A percentile compares a stretch with the other conserved stretches of the same genome.
These are phyloP conservation scores for Dactylonectria macrodidyma DNA, from an alignment of 2,329 filamentous ascomycete species.

Conservation along the genomic window DNA sequence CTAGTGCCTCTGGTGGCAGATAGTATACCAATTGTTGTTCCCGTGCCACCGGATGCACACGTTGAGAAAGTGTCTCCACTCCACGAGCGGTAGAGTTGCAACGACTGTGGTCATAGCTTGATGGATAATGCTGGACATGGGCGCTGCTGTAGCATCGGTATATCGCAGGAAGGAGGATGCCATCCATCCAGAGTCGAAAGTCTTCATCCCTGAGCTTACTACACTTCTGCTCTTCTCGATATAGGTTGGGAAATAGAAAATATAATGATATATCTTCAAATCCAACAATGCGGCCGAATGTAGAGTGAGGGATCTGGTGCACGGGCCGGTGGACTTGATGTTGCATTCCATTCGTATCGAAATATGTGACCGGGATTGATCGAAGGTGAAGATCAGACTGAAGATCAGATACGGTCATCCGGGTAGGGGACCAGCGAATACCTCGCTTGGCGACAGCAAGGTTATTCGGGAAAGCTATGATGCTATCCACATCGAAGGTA, in stretches of 20 bases:
- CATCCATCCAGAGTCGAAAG: too few species aligned
- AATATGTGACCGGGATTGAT: not conserved
- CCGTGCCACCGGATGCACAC: too few species aligned
- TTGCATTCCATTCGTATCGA: not conserved
- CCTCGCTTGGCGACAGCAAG: not conserved
- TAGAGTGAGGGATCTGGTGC: conserved; percentile 7
- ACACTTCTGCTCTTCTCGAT: too few species aligned
- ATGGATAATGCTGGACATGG: too few species aligned
- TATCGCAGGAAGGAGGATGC: too few species aligned
- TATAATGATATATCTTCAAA: conserved; percentile 6
- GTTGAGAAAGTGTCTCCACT: too few species aligned
- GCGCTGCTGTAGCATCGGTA: too few species aligned
- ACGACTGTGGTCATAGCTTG: too few species aligned
- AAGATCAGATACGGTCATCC: conserved; percentile 17
- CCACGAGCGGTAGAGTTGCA: too few species aligned
- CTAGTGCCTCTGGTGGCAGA: conserved; percentile 17
- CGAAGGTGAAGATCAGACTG: conserved; percentile 15
- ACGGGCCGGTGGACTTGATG: conserved; percentile 11
- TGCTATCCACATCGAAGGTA: not conserved
- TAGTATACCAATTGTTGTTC: too few species aligned
- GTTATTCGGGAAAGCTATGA: conserved; percentile 7
- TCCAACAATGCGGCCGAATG: conserved; percentile 4
- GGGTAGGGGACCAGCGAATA: conserved; percentile 14
- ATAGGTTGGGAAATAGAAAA: too few species aligned
- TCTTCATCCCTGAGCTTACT: too few species aligned